Evolutionary conservation across 257 asterid genomes (phyloP).

Genomic region (Striga asiatica): DNA sequence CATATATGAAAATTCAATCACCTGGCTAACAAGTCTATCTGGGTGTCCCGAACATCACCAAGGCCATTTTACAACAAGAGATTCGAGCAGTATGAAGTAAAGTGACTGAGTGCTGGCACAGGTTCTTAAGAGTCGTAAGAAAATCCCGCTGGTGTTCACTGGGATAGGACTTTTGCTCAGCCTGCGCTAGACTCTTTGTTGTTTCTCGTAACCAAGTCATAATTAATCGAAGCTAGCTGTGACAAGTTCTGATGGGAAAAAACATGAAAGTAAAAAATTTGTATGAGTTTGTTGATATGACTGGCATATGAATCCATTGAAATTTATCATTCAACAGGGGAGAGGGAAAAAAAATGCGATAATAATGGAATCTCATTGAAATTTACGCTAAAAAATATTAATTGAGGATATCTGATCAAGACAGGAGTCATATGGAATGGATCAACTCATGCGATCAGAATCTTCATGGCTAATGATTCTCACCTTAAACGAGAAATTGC

Average conservation of each 20-base stretch:
- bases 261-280: not conserved
- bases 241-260: slow-evolving; percentile 56
- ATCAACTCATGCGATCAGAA: slow-evolving; percentile 1
- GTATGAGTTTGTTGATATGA: slow-evolving; percentile 3
- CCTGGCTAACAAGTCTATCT: slow-evolving; percentile 4
- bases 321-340: not conserved
- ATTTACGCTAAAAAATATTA: too few species aligned
- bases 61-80: not conserved
- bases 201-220: slow-evolving; percentile 57
- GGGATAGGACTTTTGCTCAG: slow-evolving; percentile 18
- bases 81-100: slow-evolving; percentile 7
- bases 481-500: slow-evolving; percentile 95
- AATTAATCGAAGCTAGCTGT: slow-evolving; percentile 77
- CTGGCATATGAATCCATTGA: not conserved
- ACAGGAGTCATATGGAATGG: not conserved
- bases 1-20: slow-evolving; percentile 8
- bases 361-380: not conserved
- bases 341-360: too few species aligned
- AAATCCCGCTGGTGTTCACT: not conserved
- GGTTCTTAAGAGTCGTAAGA: slow-evolving; percentile 8
- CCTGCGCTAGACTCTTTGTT: slow-evolving; percentile 38
- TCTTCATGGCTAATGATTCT: slow-evolving; percentile 6
- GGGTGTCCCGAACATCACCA: slow-evolving; percentile 1
- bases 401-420: not conserved
- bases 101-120: slow-evolving; percentile 9